phyloP scores from a whole-genome alignment of 441 rosid genomes.

The Dalechampia spathulata region DNA sequence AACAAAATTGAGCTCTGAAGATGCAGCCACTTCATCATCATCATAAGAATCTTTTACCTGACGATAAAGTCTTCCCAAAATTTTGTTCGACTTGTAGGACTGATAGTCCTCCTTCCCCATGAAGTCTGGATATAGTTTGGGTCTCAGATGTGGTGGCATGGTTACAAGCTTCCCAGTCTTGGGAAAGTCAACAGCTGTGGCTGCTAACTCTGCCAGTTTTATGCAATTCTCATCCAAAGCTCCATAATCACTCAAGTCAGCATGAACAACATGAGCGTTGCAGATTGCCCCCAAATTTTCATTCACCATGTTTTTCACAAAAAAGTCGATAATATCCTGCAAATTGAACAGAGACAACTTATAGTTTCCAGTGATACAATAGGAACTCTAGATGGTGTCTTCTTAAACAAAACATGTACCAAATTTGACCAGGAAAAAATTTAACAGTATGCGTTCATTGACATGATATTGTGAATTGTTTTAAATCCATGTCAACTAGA shows the following conservation, averaged over 20 bases:
- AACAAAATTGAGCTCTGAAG: slow-evolving; percentile 28
- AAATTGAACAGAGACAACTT: slow-evolving; percentile 14
- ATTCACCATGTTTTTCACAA: slow-evolving; percentile 60
- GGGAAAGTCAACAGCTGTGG: slow-evolving; percentile 88
- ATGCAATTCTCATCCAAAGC: slow-evolving; percentile 70
- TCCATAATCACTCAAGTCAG: slow-evolving; percentile 65
- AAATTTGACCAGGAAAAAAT: too few relatives aligned
- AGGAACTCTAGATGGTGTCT: neutral
- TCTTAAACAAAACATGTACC: neutral
- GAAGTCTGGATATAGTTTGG: slow-evolving; percentile 77
- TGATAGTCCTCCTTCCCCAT: slow-evolving; percentile 76
- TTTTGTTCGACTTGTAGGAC: slow-evolving; percentile 61
- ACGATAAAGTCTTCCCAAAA: slow-evolving; percentile 77
- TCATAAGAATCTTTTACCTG: slow-evolving; percentile 48
- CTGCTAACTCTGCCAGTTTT: slow-evolving; percentile 71
- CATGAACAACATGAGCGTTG: slow-evolving; percentile 87
- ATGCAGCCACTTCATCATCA: slow-evolving; percentile 32
- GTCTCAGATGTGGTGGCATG: slow-evolving; percentile 64
- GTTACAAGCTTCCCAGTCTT: slow-evolving; percentile 76
- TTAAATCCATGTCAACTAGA: neutral
- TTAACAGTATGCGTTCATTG: too few relatives aligned
- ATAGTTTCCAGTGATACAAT: neutral
- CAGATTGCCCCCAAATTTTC: slow-evolving; percentile 72
- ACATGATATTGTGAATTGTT: neutral
- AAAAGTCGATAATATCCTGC: slow-evolving; percentile 79